Base-by-base conservation (phyloP, 2,329 filamentous ascomycete species). In the Periglandula ipomoeae region DNA sequence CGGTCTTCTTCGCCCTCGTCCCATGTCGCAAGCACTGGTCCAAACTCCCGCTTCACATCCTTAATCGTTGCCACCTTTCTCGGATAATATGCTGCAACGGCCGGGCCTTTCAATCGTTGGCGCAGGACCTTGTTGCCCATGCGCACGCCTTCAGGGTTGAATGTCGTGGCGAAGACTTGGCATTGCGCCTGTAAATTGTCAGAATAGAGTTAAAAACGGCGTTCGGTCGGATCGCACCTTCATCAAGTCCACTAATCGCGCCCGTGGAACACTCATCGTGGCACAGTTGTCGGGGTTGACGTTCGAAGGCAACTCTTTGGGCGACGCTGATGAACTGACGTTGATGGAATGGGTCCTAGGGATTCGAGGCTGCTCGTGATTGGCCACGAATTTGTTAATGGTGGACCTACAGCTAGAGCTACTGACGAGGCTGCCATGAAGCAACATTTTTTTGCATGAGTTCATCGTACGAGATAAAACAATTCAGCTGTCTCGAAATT, bases 101-200 rank as follows among this genome's bases (percentile, higher is more conserved):
- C 72, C 26, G 89, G 87, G n/a, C 93, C 93, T 61, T 79, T 82
- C 54, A 97, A 74, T 61, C 90, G 82, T 67, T 96, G 87, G 61
- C 90, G 87, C 52, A 98, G 76, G 65, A 98, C 76, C 69, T 93
- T 95, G 72, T 93, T 96, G 61, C 93, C 93, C 58, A 88, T 81
- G 53, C 93, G 87, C 53, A 85, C 67, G 57, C 82, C 74, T 48
- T 88, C 77, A 23, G 93, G 93, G 70, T 98, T 98, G 75, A 83
- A 97, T 47, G 84, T 90, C 45, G 86, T 87, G 61, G 84, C 84
- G 75, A 97, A 98, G 71, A 97, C 81, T 65, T 84, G 81, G 76
- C 89, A 95, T 84, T 90, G 89, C 62, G 80, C 79, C 90, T 96
- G 59, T 38, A 1, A 10, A 19, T 5, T 24, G 52, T 67, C 40